Evolutionary conservation across 371 early-diverging fungal genomes (phyloP).

Genomic region (Apophysomyces variabilis): DNA sequence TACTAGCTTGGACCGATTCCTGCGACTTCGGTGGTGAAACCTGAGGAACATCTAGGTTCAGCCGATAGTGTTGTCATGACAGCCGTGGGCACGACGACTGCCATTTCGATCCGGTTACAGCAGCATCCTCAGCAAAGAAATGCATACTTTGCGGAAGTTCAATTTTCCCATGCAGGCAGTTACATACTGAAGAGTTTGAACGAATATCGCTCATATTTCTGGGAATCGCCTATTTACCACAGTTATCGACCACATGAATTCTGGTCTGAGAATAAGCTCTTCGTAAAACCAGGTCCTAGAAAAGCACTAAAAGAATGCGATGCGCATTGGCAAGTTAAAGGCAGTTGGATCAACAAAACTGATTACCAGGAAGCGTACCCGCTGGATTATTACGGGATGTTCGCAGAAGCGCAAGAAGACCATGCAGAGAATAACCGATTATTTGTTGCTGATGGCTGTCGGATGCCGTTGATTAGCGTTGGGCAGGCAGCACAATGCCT

Average conservation of each 20-base stretch:
- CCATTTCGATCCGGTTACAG: conserved; percentile 30
- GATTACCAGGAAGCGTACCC: conserved; percentile 25
- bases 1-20: conserved; percentile 44
- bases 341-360: conserved; percentile 38
- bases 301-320: conserved; percentile 18
- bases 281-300: conserved; percentile 20
- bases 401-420: conserved; percentile 37
- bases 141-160: conserved; percentile 41
- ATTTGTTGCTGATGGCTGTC: conserved; percentile 43
- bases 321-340: conserved; percentile 15
- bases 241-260: conserved; percentile 37
- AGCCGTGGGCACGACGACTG: conserved; percentile 34
- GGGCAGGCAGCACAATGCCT: conserved; percentile 44
- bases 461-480: conserved; percentile 34
- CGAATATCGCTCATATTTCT: conserved; percentile 50
- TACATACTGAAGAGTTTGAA: conserved; percentile 31
- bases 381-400: conserved; percentile 39
- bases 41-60: conserved; percentile 40
- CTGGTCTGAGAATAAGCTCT: conserved; percentile 33
- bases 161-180: conserved; percentile 35
- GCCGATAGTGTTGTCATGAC: conserved; percentile 42
- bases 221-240: conserved; percentile 43
- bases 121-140: conserved; percentile 37
- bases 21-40: conserved; percentile 31
- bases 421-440: conserved; percentile 30